phyloP scores from a whole-genome alignment of 345 rosid genomes.

The Camelina sativa region DNA sequence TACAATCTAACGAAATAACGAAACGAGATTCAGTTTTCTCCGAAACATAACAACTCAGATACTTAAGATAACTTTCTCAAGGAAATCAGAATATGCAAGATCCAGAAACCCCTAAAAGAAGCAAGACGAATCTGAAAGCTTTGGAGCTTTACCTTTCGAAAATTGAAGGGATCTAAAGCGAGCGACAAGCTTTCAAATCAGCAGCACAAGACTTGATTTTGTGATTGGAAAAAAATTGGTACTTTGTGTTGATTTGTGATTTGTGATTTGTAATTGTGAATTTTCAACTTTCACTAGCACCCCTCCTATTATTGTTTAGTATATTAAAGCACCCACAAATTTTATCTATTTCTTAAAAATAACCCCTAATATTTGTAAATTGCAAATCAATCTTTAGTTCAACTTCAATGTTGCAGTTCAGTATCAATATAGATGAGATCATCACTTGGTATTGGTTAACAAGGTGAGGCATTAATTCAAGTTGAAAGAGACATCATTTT shows the following conservation, averaged over 20 bases:
- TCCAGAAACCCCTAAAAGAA: background rate
- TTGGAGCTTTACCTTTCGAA: constrained; percentile 31
- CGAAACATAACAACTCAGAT: background rate
- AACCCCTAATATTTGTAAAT: constrained; percentile 11
- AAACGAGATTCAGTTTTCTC: constrained; percentile 12
- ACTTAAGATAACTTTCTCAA: background rate
- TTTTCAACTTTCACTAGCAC: constrained; percentile 1
- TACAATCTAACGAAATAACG: background rate
- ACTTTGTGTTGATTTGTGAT: background rate
- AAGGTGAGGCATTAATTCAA: constrained; percentile 13
- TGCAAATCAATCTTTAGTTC: background rate
- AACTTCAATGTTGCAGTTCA: background rate
- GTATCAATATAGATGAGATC: background rate
- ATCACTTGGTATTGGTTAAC: constrained; percentile 7
- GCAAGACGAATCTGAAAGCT: background rate
- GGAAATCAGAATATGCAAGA: constrained; percentile 8
- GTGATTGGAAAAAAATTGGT: background rate
- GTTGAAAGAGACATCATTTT: background rate
- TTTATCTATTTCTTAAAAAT: background rate
- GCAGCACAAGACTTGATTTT: constrained; percentile 9
- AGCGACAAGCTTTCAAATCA: constrained; percentile 26
- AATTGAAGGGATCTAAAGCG: constrained; percentile 34
- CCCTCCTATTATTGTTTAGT: constrained; percentile 23
- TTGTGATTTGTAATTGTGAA: constrained; percentile 2
- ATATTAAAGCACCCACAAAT: background rate